Conservation (phyloP, 2,329 filamentous ascomycete species). For the Colletotrichum orchidophilum region DNA sequence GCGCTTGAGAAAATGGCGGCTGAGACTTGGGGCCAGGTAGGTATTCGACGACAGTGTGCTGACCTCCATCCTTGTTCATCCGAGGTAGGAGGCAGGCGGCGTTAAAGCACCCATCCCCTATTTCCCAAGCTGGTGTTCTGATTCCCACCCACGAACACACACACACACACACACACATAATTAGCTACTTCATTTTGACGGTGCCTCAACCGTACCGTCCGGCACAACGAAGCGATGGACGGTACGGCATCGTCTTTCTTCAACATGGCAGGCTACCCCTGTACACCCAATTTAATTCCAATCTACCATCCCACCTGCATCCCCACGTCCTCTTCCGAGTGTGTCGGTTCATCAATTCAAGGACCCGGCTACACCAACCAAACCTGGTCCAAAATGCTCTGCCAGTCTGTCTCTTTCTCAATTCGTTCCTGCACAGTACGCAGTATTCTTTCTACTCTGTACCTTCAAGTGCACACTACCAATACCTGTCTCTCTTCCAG, state of each 20-base stretch:
- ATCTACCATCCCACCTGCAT: not conserved
- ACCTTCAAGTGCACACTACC: not conserved
- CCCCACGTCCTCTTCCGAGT: not conserved
- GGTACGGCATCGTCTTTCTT: not conserved
- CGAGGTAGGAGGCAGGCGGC: not conserved
- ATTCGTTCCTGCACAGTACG: not conserved
- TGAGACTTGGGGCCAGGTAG: not conserved
- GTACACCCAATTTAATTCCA: not conserved
- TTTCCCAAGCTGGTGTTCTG: not conserved
- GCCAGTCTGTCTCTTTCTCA: not conserved
- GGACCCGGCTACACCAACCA: not conserved
- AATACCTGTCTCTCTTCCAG: not conserved
- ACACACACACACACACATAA: not conserved
- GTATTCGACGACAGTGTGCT: not conserved
- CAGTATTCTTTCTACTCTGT: not conserved
- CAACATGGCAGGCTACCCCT: slow-evolving; percentile 1
- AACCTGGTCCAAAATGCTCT: slow-evolving; percentile 13
- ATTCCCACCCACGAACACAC: not conserved
- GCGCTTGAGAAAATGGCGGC: not conserved
- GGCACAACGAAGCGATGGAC: not conserved
- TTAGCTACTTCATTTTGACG: not conserved
- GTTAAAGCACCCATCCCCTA: not conserved
- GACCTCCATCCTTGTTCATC: not conserved
- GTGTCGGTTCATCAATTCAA: not conserved
- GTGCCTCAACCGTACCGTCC: not conserved